These are phyloP conservation scores for Uronychia setigera DNA, from an alignment of 73 alveolate species.

Conservation along the genomic window DNA sequence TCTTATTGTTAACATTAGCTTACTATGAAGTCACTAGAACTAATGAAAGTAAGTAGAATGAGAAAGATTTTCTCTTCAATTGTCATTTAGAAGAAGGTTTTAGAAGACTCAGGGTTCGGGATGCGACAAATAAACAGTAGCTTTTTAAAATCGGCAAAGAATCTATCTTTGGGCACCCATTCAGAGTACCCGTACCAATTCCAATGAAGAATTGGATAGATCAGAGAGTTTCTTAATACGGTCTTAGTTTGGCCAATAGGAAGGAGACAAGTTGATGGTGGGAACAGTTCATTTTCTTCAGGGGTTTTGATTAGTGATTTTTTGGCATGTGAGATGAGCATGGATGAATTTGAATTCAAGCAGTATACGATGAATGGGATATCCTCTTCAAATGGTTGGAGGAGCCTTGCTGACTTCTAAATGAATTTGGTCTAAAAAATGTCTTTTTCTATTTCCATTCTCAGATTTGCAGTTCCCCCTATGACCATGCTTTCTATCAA, in stretches of 20 bases:
- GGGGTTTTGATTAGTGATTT: too few species aligned
- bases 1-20: background rate
- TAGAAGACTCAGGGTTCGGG: background rate
- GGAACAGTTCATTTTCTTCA: too few species aligned
- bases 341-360: background rate
- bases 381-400: background rate
- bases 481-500: background rate
- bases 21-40: background rate
- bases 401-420: background rate
- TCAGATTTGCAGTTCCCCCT: background rate
- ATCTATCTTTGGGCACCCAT: background rate
- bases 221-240: background rate
- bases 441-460: background rate
- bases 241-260: background rate
- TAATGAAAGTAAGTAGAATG: background rate
- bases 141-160: background rate
- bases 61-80: background rate
- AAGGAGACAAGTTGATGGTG: too few species aligned
- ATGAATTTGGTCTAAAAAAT: background rate
- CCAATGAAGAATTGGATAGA: background rate
- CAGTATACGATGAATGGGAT: background rate
- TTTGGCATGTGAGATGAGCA: too few species aligned
- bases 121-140: background rate
- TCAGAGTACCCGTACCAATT: background rate
- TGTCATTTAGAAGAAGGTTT: background rate